phyloP scores from a whole-genome alignment of 306 rosid genomes.

The Ormosia emarginata region DNA sequence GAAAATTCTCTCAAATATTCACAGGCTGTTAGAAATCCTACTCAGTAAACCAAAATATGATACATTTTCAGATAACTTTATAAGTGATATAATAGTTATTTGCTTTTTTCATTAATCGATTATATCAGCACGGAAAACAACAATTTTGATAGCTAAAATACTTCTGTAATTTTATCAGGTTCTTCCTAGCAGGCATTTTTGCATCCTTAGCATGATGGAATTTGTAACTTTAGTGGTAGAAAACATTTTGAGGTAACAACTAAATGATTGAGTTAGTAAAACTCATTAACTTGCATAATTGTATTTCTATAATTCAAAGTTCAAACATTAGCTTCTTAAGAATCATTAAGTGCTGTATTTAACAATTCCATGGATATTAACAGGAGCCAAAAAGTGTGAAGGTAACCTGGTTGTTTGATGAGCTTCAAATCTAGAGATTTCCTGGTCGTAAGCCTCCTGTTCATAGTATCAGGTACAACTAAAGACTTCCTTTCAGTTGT shows the following conservation, averaged over 20 bases:
- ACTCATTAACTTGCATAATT: background rate
- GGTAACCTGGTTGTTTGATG: slow-evolving; percentile 53
- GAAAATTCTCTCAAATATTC: background rate
- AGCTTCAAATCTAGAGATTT: slow-evolving; percentile 42
- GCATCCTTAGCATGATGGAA: slow-evolving; percentile 1
- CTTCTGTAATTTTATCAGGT: background rate
- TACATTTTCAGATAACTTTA: background rate
- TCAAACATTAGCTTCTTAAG: background rate
- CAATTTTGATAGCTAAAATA: background rate
- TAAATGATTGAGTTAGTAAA: background rate
- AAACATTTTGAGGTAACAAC: background rate
- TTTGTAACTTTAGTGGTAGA: background rate
- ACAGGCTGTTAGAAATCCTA: background rate
- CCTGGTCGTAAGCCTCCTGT: slow-evolving; percentile 41
- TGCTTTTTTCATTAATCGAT: background rate
- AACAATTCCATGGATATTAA: slow-evolving; percentile 1
- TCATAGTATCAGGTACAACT: slow-evolving; percentile 29
- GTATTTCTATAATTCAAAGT: background rate
- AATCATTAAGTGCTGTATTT: background rate
- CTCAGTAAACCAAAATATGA: background rate
- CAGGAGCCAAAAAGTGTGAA: background rate
- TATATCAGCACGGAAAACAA: background rate
- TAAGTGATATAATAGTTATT: background rate
- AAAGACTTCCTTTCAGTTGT: slow-evolving; percentile 45
- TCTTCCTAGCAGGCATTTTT: slow-evolving; percentile 15